Conservation (phyloP, 495 filamentous ascomycete species). For the Letharia columbiana region DNA sequence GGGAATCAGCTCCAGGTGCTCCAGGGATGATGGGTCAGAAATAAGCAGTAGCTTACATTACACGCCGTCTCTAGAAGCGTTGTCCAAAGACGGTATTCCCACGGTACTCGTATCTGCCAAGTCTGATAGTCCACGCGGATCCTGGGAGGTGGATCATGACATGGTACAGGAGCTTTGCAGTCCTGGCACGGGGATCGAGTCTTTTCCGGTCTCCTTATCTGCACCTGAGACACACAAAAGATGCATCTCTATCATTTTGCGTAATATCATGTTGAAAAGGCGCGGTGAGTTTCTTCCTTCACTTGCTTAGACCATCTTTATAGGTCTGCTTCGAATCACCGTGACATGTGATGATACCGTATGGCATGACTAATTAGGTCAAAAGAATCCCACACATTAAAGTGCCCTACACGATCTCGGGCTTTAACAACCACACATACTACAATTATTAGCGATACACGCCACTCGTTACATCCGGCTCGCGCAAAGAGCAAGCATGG, state of each 20-base stretch:
- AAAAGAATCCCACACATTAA: not conserved
- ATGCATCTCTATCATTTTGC: constrained; percentile 68
- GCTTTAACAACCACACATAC: constrained; percentile 8
- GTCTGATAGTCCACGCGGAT: constrained; percentile 59
- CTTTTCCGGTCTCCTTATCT: constrained; percentile 62
- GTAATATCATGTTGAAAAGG: constrained; percentile 53
- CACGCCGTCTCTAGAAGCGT: constrained; percentile 46
- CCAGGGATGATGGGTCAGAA: not conserved
- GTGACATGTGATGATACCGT: constrained; percentile 1
- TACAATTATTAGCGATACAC: not conserved
- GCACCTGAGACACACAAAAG: constrained; percentile 66
- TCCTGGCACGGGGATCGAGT: constrained; percentile 52
- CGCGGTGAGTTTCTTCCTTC: constrained; percentile 49
- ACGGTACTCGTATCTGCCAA: constrained; percentile 75
- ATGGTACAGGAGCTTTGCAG: constrained; percentile 50
- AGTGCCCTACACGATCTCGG: constrained; percentile 3
- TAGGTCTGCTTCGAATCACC: not conserved
- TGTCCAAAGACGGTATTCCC: constrained; percentile 58
- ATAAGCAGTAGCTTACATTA: constrained; percentile 14
- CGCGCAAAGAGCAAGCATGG: constrained; percentile 14
- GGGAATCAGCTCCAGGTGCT: not conserved
- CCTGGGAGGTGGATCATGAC: constrained; percentile 51
- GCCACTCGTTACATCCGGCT: not conserved
- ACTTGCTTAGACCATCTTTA: not conserved
- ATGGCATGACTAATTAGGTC: constrained; percentile 7